Conservation (phyloP, 2,329 filamentous ascomycete species). For the Phyllosticta capitalensis region DNA sequence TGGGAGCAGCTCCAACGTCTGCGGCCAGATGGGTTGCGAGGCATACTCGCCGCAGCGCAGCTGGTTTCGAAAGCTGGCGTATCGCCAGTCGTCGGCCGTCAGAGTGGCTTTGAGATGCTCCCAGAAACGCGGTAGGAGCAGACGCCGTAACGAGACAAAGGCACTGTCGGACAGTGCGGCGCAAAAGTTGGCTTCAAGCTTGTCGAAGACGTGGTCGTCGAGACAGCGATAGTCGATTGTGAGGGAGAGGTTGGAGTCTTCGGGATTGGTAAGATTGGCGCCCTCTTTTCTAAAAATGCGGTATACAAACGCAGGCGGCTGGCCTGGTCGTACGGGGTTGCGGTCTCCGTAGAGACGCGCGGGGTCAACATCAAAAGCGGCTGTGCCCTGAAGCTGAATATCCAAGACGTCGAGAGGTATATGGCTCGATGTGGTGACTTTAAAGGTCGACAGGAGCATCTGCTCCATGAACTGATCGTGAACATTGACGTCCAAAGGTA, state of each 20-base stretch:
- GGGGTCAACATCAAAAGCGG: conserved; percentile 57
- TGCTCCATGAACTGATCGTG: conserved; percentile 88
- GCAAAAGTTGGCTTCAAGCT: conserved; percentile 38
- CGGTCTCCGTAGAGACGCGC: conserved; percentile 32
- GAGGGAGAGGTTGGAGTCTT: conserved; percentile 47
- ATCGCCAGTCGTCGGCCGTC: conserved; percentile 42
- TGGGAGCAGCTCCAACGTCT: conserved; percentile 43
- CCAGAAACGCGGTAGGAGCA: conserved; percentile 44
- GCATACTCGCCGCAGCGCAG: conserved; percentile 43
- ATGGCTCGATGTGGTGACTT: conserved; percentile 68
- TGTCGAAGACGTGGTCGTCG: conserved; percentile 57
- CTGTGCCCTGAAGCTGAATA: conserved; percentile 61
- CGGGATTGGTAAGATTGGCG: conserved; percentile 16
- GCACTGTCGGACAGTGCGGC: conserved; percentile 38
- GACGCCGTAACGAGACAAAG: conserved; percentile 37
- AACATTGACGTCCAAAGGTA: conserved; percentile 89
- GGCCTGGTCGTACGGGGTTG: conserved; percentile 65
- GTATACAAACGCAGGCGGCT: conserved; percentile 74
- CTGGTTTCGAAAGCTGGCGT: conserved; percentile 44
- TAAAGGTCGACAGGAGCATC: conserved; percentile 79
- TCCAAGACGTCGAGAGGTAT: conserved; percentile 66
- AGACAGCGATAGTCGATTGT: conserved; percentile 67
- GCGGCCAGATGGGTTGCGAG: conserved; percentile 42
- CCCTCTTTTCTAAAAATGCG: conserved; percentile 54
- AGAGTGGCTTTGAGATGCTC: conserved; percentile 37